Evolutionary conservation across 1,284 basidiomycete genomes (phyloP), one percentile per base, ranked within the genome.

Genomic region (Trichosporon sp.): DNA sequence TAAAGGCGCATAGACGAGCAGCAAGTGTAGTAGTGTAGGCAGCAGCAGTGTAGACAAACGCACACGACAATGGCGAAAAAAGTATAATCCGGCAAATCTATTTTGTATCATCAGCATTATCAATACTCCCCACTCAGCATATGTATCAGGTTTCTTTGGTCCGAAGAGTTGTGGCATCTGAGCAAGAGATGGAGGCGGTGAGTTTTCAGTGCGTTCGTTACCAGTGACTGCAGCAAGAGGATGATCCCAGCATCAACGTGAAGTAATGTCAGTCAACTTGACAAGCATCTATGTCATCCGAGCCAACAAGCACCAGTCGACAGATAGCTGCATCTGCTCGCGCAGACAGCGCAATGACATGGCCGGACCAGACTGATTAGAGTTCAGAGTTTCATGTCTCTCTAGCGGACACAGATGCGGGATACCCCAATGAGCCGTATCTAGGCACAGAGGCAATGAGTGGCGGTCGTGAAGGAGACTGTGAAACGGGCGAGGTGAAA

Each of bases 101-200:
- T 37, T 11, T 52, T 27, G 25, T 44, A 44, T 54, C 49, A 54
- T 54, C 49, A 29, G 27, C 27, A 31, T 21, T 7, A 19, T 40
- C 37, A 21, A 19, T 40, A 44, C 49, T 54, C 49, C 49, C 49
- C 49, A 54, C 49, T 54, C 49, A 31, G 49, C 49, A 54, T 31
- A 54, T 54, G 49, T 54, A 54, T 54, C 49, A 54, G 49, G 49
- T 54, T 54, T 54, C 49, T 44, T 23, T 32, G 6, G 32, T 32
- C 6, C 32, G n/a, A n/a, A n/a, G n/a, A n/a, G n/a, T 32, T 32
- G 32, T 32, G 32, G n/a, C n/a, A n/a, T n/a, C n/a, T n/a, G n/a
- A n/a, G n/a, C n/a, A n/a, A n/a, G n/a, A n/a, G n/a, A n/a, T n/a
- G n/a, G n/a, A n/a, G n/a, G n/a, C n/a, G n/a, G n/a, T n/a, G n/a